phyloP scores from a whole-genome alignment of 192 early-diverging fungal genomes.

The Dimargaris verticillata region DNA sequence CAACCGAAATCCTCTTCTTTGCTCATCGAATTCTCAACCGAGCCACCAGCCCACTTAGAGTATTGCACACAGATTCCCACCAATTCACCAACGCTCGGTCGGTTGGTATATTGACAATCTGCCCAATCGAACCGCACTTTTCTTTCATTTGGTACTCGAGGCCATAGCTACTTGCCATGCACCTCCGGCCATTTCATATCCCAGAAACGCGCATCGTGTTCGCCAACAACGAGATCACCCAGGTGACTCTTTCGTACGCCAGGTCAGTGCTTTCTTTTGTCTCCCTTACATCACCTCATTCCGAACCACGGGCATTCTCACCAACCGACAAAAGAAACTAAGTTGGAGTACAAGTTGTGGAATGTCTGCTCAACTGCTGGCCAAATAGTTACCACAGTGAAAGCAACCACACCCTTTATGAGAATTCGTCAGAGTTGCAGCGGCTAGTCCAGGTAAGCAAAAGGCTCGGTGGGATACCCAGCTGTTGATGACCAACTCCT shows the following conservation, averaged over 20 bases:
- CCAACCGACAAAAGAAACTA: not conserved
- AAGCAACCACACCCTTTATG: not conserved
- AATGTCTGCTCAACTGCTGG: not conserved
- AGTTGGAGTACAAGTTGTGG: not conserved
- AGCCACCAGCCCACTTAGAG: no score
- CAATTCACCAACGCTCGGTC: no score
- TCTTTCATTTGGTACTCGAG: no score
- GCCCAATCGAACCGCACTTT: no score
- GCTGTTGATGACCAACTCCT: not conserved
- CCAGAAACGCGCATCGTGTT: conserved; percentile 6
- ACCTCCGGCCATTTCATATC: not conserved
- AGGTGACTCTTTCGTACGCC: not conserved
- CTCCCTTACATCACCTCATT: not conserved
- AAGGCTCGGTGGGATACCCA: not conserved
- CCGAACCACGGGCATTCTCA: no score
- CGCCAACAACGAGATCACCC: not conserved
- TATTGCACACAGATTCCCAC: no score
- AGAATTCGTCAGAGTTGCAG: conserved; percentile 1
- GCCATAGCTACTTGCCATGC: no score
- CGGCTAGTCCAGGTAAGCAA: conserved; percentile 5
- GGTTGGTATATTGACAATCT: no score
- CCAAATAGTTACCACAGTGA: not conserved
- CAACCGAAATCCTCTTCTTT: no score
- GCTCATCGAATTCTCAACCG: no score
- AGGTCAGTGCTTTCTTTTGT: not conserved